Percentiles rank a stretch among this genome's conserved stretches.
Evolutionary conservation across 23 red algal genomes (phyloP).

Genomic region (Gracilaria gracilis): DNA sequence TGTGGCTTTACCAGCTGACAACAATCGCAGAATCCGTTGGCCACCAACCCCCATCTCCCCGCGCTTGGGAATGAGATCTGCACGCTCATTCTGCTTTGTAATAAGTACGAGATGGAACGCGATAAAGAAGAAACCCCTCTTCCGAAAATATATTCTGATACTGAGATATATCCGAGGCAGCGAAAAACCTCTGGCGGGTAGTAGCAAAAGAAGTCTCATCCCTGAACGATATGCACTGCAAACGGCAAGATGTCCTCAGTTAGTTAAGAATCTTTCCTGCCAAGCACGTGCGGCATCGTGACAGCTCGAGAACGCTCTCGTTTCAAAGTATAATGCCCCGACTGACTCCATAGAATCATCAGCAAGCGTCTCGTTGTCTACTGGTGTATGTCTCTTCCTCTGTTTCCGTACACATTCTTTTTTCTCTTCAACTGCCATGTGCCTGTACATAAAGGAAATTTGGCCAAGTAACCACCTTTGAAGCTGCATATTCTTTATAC

Average conservation of each 20-base stretch:
- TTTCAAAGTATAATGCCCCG: neutral
- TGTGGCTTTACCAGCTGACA: no score
- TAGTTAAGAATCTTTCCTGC: neutral
- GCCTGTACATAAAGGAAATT: slow-evolving; percentile 54
- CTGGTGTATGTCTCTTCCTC: neutral
- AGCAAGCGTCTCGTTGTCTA: neutral
- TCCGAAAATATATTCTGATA: neutral
- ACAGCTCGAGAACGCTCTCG: slow-evolving; percentile 1
- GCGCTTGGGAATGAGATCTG: no score
- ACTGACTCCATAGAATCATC: neutral
- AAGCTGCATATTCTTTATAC: slow-evolving; percentile 31
- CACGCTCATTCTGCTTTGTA: no score
- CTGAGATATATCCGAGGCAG: neutral
- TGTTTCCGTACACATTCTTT: slow-evolving; percentile 5
- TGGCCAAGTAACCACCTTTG: slow-evolving; percentile 49
- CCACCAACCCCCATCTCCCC: no score
- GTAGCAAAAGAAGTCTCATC: neutral
- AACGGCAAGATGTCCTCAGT: neutral
- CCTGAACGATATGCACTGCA: neutral
- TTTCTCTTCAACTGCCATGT: slow-evolving; percentile 56
- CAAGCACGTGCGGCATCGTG: neutral
- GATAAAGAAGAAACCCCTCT: no score
- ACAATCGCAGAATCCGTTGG: no score
- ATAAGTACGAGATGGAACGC: neutral
- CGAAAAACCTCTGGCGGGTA: neutral